Conservation (phyloP, 352 stramenopile species). For the Achlya hypogyna region DNA sequence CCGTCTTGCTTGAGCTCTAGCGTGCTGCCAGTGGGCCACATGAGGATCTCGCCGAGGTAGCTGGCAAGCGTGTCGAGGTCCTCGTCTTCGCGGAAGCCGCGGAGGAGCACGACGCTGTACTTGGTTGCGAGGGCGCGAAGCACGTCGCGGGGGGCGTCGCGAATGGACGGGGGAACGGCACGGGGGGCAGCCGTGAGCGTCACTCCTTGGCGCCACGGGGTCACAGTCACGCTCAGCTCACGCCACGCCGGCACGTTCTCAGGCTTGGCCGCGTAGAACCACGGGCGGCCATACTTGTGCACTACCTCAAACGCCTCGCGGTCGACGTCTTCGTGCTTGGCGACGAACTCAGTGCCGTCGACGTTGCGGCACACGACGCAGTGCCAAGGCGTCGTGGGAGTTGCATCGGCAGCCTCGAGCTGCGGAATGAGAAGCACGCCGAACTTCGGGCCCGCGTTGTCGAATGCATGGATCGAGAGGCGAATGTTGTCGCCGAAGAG, state of each 20-base stretch:
- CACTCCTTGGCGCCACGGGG: background rate
- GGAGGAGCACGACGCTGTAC: conserved; percentile 10
- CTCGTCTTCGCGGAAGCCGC: conserved; percentile 2
- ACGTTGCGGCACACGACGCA: conserved; percentile 8
- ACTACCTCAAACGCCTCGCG: conserved; percentile 10
- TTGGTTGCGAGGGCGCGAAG: conserved; percentile 1
- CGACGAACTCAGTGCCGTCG: conserved; percentile 7
- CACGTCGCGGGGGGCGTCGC: background rate
- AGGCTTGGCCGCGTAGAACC: conserved; percentile 7
- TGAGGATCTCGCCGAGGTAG: background rate
- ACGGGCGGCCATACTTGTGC: conserved; percentile 17
- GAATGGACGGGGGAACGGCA: background rate
- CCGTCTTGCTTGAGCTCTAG: conserved; percentile 6
- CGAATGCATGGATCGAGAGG: conserved; percentile 13
- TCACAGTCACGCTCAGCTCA: background rate
- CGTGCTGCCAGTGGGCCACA: conserved; percentile 4
- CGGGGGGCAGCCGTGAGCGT: too few relatives aligned
- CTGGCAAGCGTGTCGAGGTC: background rate
- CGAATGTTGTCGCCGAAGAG: background rate
- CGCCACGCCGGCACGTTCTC: background rate
- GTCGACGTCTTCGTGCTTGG: conserved; percentile 18
- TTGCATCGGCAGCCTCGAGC: background rate
- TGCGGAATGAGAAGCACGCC: conserved; percentile 17
- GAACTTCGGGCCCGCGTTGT: conserved; percentile 22
- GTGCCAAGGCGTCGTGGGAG: conserved; percentile 20